Evolutionary conservation across 345 rosid genomes (phyloP).

Genomic region (Raphanus sativus): DNA sequence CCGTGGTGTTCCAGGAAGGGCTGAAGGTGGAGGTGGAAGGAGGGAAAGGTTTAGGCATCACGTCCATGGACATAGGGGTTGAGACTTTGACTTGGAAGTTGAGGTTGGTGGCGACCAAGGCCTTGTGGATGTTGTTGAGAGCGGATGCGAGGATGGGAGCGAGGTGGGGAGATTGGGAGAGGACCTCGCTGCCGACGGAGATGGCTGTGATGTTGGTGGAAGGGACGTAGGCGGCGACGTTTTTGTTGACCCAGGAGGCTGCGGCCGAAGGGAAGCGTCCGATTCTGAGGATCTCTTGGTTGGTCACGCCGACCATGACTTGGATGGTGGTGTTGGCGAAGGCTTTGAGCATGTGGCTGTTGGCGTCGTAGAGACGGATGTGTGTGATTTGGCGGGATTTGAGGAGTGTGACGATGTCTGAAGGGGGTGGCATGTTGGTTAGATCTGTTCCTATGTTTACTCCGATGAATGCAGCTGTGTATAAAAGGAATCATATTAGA

Average conservation of each 20-base stretch:
- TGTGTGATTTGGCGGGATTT: constrained; percentile 70
- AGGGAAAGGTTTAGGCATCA: constrained; percentile 86
- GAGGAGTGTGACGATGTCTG: constrained; percentile 58
- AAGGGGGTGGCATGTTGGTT: constrained; percentile 70
- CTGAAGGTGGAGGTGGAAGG: constrained; percentile 86
- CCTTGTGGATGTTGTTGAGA: constrained; percentile 81
- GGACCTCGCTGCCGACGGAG: constrained; percentile 95
- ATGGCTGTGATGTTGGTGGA: constrained; percentile 88
- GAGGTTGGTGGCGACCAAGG: constrained; percentile 82
- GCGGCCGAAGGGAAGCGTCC: constrained; percentile 80
- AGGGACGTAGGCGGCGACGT: constrained; percentile 77
- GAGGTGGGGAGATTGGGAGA: constrained; percentile 68
- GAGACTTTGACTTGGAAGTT: constrained; percentile 80
- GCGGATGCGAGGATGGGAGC: constrained; percentile 74
- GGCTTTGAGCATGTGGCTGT: constrained; percentile 83
- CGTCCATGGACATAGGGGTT: constrained; percentile 75
- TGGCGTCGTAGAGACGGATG: constrained; percentile 83
- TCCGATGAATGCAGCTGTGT: constrained; percentile 76
- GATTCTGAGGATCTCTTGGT: constrained; percentile 74
- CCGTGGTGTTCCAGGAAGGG: constrained; percentile 71
- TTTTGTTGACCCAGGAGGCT: constrained; percentile 83
- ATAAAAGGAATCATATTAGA: background rate
- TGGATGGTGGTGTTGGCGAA: constrained; percentile 74
- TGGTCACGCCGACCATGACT: constrained; percentile 79
- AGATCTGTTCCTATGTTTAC: constrained; percentile 86